These are phyloP conservation scores for Salix brachista DNA, from an alignment of 345 rosid species.

Conservation along the genomic window DNA sequence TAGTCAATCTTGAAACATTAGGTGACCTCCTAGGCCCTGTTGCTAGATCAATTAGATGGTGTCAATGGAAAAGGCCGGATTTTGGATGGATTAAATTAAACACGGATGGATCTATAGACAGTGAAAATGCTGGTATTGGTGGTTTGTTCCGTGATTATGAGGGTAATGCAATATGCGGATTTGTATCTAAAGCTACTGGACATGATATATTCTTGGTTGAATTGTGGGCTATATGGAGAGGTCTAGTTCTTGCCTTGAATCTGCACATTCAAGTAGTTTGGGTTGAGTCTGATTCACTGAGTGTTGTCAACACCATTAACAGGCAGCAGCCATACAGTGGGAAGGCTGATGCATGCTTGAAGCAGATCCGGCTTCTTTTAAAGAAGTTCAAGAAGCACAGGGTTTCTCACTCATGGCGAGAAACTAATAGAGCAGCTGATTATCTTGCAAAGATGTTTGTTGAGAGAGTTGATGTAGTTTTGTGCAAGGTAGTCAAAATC, in stretches of 20 bases:
- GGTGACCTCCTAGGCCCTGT: constrained; percentile 17
- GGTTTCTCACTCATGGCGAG: constrained; percentile 39
- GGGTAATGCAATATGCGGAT: constrained; percentile 33
- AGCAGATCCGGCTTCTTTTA: constrained; percentile 27
- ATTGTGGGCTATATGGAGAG: constrained; percentile 40
- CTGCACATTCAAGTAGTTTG: constrained; percentile 29
- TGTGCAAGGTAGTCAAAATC: too few species aligned
- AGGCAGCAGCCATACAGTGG: constrained; percentile 16
- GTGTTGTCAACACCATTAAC: constrained; percentile 39
- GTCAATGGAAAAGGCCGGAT: constrained; percentile 33
- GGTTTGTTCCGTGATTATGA: constrained; percentile 34
- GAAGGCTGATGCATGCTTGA: constrained; percentile 28
- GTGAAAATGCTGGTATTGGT: constrained; percentile 26
- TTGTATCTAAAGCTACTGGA: constrained; percentile 31
- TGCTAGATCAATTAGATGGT: constrained; percentile 25
- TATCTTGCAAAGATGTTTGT: constrained; percentile 30
- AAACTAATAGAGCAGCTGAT: constrained; percentile 40
- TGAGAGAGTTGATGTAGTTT: constrained; percentile 17
- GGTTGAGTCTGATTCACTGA: constrained; percentile 40
- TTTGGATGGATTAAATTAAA: constrained; percentile 35
- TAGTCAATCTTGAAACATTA: constrained; percentile 18
- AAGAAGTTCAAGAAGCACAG: constrained; percentile 12
- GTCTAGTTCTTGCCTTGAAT: constrained; percentile 33
- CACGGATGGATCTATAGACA: constrained; percentile 31
- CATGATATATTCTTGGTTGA: constrained; percentile 36